These are phyloP conservation scores for Mycena epipterygia DNA, from an alignment of 768 basidiomycete genomes.

Conservation along the genomic window DNA sequence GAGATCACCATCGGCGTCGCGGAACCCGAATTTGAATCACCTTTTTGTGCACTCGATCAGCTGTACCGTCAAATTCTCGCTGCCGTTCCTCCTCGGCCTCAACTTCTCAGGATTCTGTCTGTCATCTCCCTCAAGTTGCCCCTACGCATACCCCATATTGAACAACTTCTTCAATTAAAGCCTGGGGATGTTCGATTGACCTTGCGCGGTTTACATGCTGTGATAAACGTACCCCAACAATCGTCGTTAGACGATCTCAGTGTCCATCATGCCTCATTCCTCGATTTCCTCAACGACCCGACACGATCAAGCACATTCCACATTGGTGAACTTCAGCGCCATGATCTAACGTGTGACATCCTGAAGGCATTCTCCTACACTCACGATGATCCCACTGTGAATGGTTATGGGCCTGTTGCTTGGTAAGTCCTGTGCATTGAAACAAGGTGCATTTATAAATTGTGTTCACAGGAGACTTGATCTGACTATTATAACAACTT, in stretches of 20 bases:
- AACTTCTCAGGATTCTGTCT: background rate
- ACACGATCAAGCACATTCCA: background rate
- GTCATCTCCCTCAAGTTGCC: background rate
- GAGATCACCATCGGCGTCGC: background rate
- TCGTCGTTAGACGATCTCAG: background rate
- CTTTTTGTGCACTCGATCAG: background rate
- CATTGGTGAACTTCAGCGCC: background rate
- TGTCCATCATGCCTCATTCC: background rate
- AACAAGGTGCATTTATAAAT: background rate
- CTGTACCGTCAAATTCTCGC: slow-evolving; percentile 46
- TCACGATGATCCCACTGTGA: background rate
- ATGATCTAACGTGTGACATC: background rate
- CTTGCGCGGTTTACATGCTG: background rate
- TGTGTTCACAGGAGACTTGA: background rate
- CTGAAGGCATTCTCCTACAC: slow-evolving; percentile 1
- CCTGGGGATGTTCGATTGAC: background rate
- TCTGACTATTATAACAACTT: background rate
- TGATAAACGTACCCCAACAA: background rate
- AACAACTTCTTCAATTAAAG: background rate
- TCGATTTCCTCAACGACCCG: background rate
- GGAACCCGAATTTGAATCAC: background rate
- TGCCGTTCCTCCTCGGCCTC: background rate
- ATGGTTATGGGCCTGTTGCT: background rate
- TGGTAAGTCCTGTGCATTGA: background rate
- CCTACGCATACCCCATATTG: background rate